These are phyloP conservation scores for Alternaria postmessia DNA, from an alignment of 2,329 filamentous ascomycete genomes.

Conservation along the genomic window DNA sequence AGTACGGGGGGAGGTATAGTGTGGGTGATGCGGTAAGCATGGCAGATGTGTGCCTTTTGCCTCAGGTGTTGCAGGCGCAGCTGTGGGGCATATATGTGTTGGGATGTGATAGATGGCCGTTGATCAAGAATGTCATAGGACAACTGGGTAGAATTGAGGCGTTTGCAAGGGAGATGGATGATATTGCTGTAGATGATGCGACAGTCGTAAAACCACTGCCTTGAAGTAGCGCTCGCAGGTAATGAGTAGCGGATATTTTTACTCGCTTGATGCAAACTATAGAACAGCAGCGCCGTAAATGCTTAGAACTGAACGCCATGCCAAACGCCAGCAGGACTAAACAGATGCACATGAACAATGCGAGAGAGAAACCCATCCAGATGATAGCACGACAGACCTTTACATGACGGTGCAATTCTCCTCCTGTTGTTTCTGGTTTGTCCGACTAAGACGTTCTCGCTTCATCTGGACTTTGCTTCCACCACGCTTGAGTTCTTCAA, in stretches of 20 bases:
- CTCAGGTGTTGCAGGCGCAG: slow-evolving; percentile 66
- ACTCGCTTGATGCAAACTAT: too few species aligned
- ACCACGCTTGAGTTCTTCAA: slow-evolving; percentile 88
- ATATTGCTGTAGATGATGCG: background rate
- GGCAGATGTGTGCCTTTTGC: slow-evolving; percentile 67
- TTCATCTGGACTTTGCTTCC: slow-evolving; percentile 77
- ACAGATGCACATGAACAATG: background rate
- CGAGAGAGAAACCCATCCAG: background rate
- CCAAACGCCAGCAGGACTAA: background rate
- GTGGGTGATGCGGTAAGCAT: slow-evolving; percentile 65
- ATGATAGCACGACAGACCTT: background rate
- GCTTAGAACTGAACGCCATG: background rate
- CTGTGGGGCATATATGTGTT: slow-evolving; percentile 63
- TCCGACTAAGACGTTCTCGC: slow-evolving; percentile 81
- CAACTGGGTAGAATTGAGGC: slow-evolving; percentile 60
- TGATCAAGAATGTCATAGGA: slow-evolving; percentile 56
- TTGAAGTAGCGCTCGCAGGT: background rate
- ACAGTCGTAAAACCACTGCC: background rate
- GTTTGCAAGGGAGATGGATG: slow-evolving; percentile 42
- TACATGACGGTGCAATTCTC: slow-evolving; percentile 89
- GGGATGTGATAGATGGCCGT: slow-evolving; percentile 52
- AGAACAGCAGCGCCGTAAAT: background rate
- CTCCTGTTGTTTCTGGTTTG: slow-evolving; percentile 83
- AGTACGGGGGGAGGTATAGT: slow-evolving; percentile 59
- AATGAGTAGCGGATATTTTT: background rate